Evolutionary conservation across 129 eudicot species (phyloP), one percentile per base, ranked within the genome.

Genomic region (Sambucus nigra): DNA sequence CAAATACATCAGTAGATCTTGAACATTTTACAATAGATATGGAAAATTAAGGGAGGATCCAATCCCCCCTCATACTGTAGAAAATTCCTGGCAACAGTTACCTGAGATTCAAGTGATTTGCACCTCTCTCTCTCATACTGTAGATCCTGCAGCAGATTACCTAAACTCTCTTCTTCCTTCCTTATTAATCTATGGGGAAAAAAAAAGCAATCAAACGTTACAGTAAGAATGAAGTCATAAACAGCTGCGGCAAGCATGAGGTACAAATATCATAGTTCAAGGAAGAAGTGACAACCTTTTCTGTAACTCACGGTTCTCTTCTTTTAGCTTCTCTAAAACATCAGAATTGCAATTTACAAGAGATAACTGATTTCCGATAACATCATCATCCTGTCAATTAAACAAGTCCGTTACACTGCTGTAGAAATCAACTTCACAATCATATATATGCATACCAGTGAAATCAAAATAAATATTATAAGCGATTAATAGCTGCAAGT

Each of bases 71-170:
- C n/a, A n/a, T n/a, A n/a, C n/a, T n/a, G n/a, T n/a, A n/a, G n/a
- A n/a, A 15, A 27, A 17, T 27, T 10, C 8, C 3, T 1, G 20
- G 2, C 7, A 29, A 52, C 49, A 46, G 40, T 19, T 73, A 85
- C 98, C 98, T 89, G 69, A 44, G 74, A 70, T 73, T 81, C 95
- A 26, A 89, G 81, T 53, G 63, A 74, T 63, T 68, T 76, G 73
- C 71, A 47, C 49, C 66, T 70, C 15, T 58, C 79, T 72, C 53
- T 79, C 56, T 81, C 80, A 6, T 28, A 25, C 56, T 71, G 77
- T 47, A 89, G 52, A 63, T 84, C 86, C 26, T 27, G 75, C 42
- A 58, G 66, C 66, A 79, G 25, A 29, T 73, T 76, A 70, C 68
- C 86, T 32, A 74, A 50, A 16, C 69, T 49, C 25, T 66, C 77